Evolutionary conservation across 768 basidiomycete genomes (phyloP).

Genomic region (Peribolospora baueri): DNA sequence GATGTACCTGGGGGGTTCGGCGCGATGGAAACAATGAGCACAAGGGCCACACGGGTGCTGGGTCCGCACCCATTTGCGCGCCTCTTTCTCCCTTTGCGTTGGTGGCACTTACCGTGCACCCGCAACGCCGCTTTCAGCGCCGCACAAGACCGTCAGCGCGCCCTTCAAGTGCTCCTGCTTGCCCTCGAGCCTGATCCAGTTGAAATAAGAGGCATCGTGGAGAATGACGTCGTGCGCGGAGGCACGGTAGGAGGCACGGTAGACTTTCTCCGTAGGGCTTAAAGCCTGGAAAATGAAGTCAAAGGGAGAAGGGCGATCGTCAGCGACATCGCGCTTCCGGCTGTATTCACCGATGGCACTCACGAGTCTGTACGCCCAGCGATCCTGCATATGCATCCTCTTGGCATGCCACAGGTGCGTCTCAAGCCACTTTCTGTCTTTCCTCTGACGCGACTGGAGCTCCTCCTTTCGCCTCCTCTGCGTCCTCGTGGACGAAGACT

Average conservation of each 20-base stretch:
- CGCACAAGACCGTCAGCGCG: constrained; percentile 22
- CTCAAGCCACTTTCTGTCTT: constrained; percentile 71
- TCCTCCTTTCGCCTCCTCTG: not conserved
- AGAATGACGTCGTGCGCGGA: constrained; percentile 60
- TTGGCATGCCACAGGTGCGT: constrained; percentile 96
- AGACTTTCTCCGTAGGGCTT: constrained; percentile 73
- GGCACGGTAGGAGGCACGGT: constrained; percentile 74
- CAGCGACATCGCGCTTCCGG: not conserved
- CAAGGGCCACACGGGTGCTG: too few relatives aligned
- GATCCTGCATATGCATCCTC: constrained; percentile 75
- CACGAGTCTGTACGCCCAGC: constrained; percentile 80
- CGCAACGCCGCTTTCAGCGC: too few relatives aligned
- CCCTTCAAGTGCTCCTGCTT: constrained; percentile 30
- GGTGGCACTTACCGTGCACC: too few relatives aligned
- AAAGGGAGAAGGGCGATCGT: too few relatives aligned
- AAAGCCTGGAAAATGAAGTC: constrained; percentile 32
- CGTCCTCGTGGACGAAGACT: too few relatives aligned
- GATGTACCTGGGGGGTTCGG: too few relatives aligned
- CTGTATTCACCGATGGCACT: constrained; percentile 9
- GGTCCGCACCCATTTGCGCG: too few relatives aligned
- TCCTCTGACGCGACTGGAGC: constrained; percentile 17
- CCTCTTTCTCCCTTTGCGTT: too few relatives aligned
- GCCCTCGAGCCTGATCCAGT: constrained; percentile 45
- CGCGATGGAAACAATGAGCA: too few relatives aligned
- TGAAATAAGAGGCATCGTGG: constrained; percentile 71